Evolutionary conservation across 345 rosid species (phyloP), one percentile per base, ranked within the genome.

Genomic region (Iberis pinnata): DNA sequence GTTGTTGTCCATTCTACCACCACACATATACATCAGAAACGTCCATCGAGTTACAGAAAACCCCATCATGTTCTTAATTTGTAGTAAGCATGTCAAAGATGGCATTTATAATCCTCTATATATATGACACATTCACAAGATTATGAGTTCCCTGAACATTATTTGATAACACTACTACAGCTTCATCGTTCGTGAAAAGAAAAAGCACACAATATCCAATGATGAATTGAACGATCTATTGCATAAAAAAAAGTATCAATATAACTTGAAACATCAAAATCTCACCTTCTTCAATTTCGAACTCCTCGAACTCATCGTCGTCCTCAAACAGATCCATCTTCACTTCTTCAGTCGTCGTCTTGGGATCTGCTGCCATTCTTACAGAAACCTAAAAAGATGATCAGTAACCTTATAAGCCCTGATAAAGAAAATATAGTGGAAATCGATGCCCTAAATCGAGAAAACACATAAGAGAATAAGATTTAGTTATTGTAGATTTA

Each of bases 241-340:
- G 36, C n/a, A 36, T 51, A 51, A 35, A 33, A 29, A 29, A 8
- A 12, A 19, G 29, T 14, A 15, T 27, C n/a, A 32, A 32, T 7
- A 4, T 8, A 18, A 32, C 5, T 31, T 11, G 7, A n/a, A 42
- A 26, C 18, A 29, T 12, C 9, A 14, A 22, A 45, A 3, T 18
- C 43, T 45, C 25, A 81, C 89, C 85, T 81, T 76, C 77, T 27
- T 75, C 60, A 61, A 83, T 79, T 59, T 73, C 80, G 53, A 84
- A 84, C 62, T 88, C 96, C 45, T 89, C 97, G 40, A 89, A 89
- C 68, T 89, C 97, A 50, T 89, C 97, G 49, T 89, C 96, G 42
- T 89, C 97, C 45, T 89, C 96, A 64, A 89, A 84, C 61, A 89
- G 57, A 64, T 89, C 96, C 60, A 89, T 69, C 80, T 89, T 89